Evolutionary conservation across 192 early-diverging fungal species (phyloP), one percentile per base, ranked within the genome.

Genomic region (Jimgerdemannia lactiflua): DNA sequence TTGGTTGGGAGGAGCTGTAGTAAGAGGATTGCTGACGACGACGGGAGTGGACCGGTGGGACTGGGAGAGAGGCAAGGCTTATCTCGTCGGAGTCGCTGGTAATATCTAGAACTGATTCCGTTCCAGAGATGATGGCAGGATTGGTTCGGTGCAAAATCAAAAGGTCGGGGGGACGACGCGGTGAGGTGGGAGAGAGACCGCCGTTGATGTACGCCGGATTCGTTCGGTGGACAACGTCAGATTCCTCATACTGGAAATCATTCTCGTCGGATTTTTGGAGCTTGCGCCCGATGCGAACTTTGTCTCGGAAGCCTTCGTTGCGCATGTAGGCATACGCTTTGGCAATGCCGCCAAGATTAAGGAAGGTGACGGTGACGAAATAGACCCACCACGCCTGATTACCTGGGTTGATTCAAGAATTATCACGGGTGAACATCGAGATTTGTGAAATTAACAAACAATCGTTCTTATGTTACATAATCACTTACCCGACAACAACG

Each of bases 321-420:
- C 9, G 49, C 6, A 69, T 71, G 10, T 64, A 75, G 10, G 69
- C 8, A 6, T 70, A 6, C 3, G 74, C 71, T 69, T 75, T 75
- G 39, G 69, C 69, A 20, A 75, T 49, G 19, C 74, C 74, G 40
- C 74, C 74, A 7, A 75, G 20, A 71, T 75, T 75, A 18, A 75
- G 43, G 40, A 68, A 54, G 19, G 39, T 41, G 64, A 75, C 39
- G 7, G 74, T 75, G 20, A 75, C 39, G 14, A 75, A 42, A 54
- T 75, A 75, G 14, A 75, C 74, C 74, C 74, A 75, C 67, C 67
- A 68, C 6, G 74, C 10, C 20, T 43, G 69, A 42, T 73, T 70
- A 18, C 67, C 67, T 68, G 64, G 64, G 14, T 19, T 19, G 19
- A 65, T 19, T 65, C 14, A 19, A 18, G 19, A 65, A 19, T 18